Evolutionary conservation across 345 rosid species (phyloP).

Genomic region (Eucalyptus lansdowneana): DNA sequence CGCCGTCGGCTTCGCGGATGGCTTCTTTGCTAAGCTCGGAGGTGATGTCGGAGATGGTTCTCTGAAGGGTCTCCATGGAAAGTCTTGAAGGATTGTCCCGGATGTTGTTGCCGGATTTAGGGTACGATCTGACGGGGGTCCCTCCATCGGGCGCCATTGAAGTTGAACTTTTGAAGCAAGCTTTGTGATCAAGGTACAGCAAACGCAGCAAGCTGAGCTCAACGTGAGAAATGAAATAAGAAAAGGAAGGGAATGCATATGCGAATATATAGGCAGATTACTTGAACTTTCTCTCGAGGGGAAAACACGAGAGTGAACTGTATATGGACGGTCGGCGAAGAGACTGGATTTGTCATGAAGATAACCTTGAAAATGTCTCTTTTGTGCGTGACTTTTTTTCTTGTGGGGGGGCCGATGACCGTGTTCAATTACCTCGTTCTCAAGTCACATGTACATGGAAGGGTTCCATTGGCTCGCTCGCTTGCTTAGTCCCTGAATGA

Average conservation of each 20-base stretch:
- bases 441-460: not conserved
- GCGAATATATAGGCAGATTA: not conserved
- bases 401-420: not conserved
- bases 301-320: not conserved
- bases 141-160: conserved; percentile 30
- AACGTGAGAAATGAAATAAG: not conserved
- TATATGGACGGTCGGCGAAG: not conserved
- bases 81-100: conserved; percentile 3
- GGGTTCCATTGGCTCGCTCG: not conserved
- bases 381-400: not conserved
- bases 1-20: not conserved
- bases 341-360: not conserved
- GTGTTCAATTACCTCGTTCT: not conserved
- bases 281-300: not conserved
- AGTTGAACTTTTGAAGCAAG: not conserved
- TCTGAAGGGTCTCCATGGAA: conserved; percentile 34
- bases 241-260: not conserved
- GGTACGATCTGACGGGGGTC: not conserved
- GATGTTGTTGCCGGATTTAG: not conserved
- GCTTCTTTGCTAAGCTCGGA: conserved; percentile 38
- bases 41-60: conserved; percentile 61
- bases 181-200: not conserved
- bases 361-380: not conserved
- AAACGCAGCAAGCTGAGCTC: not conserved
- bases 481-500: not conserved